These are phyloP conservation scores for Eucalyptus leucophloia DNA, from an alignment of 345 rosid species.

Conservation along the genomic window DNA sequence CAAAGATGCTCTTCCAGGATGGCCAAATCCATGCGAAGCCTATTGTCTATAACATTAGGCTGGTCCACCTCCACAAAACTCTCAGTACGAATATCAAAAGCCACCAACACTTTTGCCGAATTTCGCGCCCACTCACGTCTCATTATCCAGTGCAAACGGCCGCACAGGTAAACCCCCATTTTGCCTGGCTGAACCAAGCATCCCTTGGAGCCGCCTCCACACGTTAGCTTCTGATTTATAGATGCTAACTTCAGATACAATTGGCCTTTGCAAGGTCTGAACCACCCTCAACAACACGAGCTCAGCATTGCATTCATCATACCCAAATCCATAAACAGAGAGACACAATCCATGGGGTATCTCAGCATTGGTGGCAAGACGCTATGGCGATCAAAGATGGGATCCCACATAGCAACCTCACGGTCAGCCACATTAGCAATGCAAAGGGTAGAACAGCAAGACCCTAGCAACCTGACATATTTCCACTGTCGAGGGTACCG, in stretches of 20 bases:
- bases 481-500: conserved; percentile 3
- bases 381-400: neutral
- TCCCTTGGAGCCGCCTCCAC: neutral
- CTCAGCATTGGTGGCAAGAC: neutral
- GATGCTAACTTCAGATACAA: too few relatives aligned
- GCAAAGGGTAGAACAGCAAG: conserved; percentile 19
- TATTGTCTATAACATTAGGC: neutral
- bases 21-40: conserved; percentile 3
- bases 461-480: conserved; percentile 14
- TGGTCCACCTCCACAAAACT: neutral
- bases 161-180: conserved; percentile 6
- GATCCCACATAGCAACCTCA: conserved; percentile 15
- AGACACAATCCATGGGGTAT: neutral
- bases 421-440: conserved; percentile 3
- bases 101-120: conserved; percentile 2
- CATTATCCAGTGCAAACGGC: conserved; percentile 24
- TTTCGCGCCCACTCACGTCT: neutral
- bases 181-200: conserved; percentile 7
- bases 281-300: conserved; percentile 18
- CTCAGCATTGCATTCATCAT: conserved; percentile 6
- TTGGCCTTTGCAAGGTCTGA: neutral
- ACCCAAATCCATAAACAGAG: conserved; percentile 22
- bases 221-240: fast-evolving
- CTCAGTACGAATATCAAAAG: conserved; percentile 4
- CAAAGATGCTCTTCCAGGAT: conserved; percentile 4